Evolutionary conservation across 1,139 yeast species (phyloP).

Genomic region (Taphrina deformans): DNA sequence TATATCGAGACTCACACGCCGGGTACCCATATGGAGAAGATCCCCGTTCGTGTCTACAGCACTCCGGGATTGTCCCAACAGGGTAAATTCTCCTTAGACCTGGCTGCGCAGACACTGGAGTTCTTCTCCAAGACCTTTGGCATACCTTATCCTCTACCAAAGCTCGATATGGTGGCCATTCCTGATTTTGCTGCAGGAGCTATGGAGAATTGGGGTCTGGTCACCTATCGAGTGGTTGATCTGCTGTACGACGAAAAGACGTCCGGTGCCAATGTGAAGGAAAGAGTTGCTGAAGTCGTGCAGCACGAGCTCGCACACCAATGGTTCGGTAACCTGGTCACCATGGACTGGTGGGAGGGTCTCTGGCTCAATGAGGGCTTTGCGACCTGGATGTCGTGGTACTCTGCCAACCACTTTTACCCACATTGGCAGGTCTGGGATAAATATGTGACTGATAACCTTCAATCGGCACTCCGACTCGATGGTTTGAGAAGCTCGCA

Average conservation of each 20-base stretch:
- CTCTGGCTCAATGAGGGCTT: constrained; percentile 90
- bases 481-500: constrained; percentile 80
- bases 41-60: constrained; percentile 79
- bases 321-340: constrained; percentile 89
- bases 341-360: constrained; percentile 96
- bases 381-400: constrained; percentile 82
- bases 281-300: constrained; percentile 81
- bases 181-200: constrained; percentile 85
- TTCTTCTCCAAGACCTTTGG: constrained; percentile 72
- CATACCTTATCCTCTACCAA: constrained; percentile 74
- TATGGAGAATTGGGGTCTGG: constrained; percentile 89
- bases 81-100: constrained; percentile 67
- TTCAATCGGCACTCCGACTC: constrained; percentile 67
- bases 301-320: constrained; percentile 91
- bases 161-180: constrained; percentile 78
- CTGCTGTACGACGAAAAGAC: constrained; percentile 65
- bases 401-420: constrained; percentile 69
- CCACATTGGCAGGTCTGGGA: constrained; percentile 90
- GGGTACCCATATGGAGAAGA: constrained; percentile 51
- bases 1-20: constrained; percentile 62
- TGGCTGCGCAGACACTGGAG: constrained; percentile 72
- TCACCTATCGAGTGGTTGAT: constrained; percentile 80
- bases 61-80: constrained; percentile 68
- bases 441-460: constrained; percentile 64
- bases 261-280: constrained; percentile 66